Conservation (phyloP, 2,329 filamentous ascomycete genomes). For the Anthostomella pinea region DNA sequence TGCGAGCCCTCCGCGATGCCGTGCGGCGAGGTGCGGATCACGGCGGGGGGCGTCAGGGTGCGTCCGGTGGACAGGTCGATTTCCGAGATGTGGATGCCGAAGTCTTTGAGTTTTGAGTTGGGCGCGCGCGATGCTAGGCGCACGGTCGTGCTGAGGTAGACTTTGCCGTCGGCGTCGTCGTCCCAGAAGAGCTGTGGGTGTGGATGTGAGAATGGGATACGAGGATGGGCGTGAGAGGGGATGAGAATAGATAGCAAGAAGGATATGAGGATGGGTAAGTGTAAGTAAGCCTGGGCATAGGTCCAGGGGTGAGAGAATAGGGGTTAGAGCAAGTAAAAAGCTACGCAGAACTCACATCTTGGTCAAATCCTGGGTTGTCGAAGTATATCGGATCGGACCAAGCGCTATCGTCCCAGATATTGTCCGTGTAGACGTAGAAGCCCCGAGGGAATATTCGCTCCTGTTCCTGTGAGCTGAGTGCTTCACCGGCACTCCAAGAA, state of each 20-base stretch:
- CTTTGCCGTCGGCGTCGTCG: slow-evolving; percentile 41
- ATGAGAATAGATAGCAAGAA: too few species aligned
- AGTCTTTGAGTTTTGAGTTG: slow-evolving; percentile 45
- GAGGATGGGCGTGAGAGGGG: too few species aligned
- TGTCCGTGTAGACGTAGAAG: slow-evolving; percentile 51
- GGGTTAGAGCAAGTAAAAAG: background rate
- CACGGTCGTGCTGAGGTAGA: slow-evolving; percentile 46
- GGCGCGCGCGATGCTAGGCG: slow-evolving; percentile 36
- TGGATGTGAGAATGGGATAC: too few species aligned
- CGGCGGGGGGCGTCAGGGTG: slow-evolving; percentile 34
- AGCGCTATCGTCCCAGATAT: slow-evolving; percentile 48
- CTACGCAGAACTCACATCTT: slow-evolving; percentile 39
- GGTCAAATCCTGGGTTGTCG: slow-evolving; percentile 52
- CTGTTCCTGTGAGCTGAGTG: too few species aligned
- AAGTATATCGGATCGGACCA: slow-evolving; percentile 56
- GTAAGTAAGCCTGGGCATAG: background rate
- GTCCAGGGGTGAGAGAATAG: background rate
- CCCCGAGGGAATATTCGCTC: slow-evolving; percentile 50
- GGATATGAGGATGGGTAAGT: background rate
- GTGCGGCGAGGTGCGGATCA: slow-evolving; percentile 37
- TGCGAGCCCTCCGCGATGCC: slow-evolving; percentile 44
- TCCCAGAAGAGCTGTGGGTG: slow-evolving; percentile 44
- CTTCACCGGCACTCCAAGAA: too few species aligned
- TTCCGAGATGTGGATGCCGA: slow-evolving; percentile 46
- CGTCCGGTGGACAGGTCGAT: slow-evolving; percentile 41